A percentile compares a stretch with the other conserved stretches of the same genome.
Evolutionary conservation across 2,329 filamentous ascomycete species (phyloP).

Genomic region (Ceratocystis albifundus): DNA sequence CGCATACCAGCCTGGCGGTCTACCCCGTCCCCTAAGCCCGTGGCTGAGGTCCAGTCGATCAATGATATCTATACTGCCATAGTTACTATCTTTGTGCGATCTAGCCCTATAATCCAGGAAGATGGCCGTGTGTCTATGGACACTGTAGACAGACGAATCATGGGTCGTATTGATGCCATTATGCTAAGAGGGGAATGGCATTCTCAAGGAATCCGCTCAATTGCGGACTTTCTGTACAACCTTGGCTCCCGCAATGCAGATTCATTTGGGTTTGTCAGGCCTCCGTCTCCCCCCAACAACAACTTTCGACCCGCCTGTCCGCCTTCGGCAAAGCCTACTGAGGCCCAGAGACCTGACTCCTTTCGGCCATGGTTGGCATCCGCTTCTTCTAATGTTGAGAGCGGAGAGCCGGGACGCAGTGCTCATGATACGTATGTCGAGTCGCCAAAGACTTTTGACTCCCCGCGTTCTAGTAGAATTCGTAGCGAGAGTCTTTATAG

Average conservation of each 20-base stretch:
- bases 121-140: slow-evolving; percentile 33
- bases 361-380: slow-evolving; percentile 18
- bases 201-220: slow-evolving; percentile 36
- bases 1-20: slow-evolving; percentile 3
- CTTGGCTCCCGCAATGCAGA: slow-evolving; percentile 36
- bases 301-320: not conserved
- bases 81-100: slow-evolving; percentile 39
- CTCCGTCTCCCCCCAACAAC: not conserved
- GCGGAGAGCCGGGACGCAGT: slow-evolving; percentile 1
- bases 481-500: slow-evolving; percentile 29
- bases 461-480: slow-evolving; percentile 19
- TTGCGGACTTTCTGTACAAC: slow-evolving; percentile 39
- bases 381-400: slow-evolving; percentile 4
- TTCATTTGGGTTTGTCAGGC: slow-evolving; percentile 28
- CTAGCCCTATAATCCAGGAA: slow-evolving; percentile 37
- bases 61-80: slow-evolving; percentile 42
- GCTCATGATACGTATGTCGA: slow-evolving; percentile 12
- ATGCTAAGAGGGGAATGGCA: slow-evolving; percentile 39
- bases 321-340: not conserved
- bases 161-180: slow-evolving; percentile 36
- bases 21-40: slow-evolving; percentile 25
- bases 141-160: slow-evolving; percentile 37
- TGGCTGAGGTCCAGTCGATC: slow-evolving; percentile 28
- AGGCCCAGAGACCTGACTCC: not conserved
- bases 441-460: slow-evolving; percentile 20